These are phyloP conservation scores for Meyerozyma athensensis DNA, from an alignment of 1,139 yeast species.

Conservation along the genomic window DNA sequence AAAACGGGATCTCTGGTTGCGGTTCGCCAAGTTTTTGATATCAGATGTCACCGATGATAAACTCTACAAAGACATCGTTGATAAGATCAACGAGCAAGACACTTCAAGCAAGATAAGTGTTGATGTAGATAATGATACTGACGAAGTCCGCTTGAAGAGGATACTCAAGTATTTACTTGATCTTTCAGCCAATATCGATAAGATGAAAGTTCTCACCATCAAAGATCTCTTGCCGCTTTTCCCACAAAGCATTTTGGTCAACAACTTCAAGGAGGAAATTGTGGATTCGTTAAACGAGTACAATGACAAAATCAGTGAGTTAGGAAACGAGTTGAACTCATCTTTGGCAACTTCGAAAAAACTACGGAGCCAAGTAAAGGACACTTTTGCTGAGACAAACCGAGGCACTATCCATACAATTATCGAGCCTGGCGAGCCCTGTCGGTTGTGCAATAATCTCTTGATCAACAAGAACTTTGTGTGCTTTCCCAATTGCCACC, in stretches of 20 bases:
- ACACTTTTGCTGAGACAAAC: conserved; percentile 42
- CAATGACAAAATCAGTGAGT: conserved; percentile 55
- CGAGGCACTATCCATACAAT: conserved; percentile 34
- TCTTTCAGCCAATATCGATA: conserved; percentile 28
- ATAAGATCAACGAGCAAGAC: not conserved
- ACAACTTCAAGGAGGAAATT: conserved; percentile 78
- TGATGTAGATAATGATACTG: conserved; percentile 4
- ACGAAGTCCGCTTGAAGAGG: conserved; percentile 19
- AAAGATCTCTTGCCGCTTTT: conserved; percentile 81
- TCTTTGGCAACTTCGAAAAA: conserved; percentile 61
- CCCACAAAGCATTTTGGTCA: conserved; percentile 79
- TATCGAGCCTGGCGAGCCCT: conserved; percentile 81
- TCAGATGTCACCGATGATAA: not conserved
- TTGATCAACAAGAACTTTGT: conserved; percentile 70
- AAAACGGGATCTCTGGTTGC: conserved; percentile 1
- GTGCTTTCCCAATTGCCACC: conserved; percentile 81
- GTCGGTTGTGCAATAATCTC: conserved; percentile 65
- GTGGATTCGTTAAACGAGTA: conserved; percentile 72
- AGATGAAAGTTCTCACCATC: conserved; percentile 42
- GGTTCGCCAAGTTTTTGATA: not conserved
- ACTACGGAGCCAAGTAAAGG: conserved; percentile 54
- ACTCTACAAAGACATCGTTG: not conserved
- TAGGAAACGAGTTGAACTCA: conserved; percentile 74
- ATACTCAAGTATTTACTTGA: conserved; percentile 38
- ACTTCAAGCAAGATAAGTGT: not conserved